A percentile compares a stretch with the other conserved stretches of the same genome.
Evolutionary conservation across 768 basidiomycete genomes (phyloP).

Genomic region (Auriscalpium orientale): DNA sequence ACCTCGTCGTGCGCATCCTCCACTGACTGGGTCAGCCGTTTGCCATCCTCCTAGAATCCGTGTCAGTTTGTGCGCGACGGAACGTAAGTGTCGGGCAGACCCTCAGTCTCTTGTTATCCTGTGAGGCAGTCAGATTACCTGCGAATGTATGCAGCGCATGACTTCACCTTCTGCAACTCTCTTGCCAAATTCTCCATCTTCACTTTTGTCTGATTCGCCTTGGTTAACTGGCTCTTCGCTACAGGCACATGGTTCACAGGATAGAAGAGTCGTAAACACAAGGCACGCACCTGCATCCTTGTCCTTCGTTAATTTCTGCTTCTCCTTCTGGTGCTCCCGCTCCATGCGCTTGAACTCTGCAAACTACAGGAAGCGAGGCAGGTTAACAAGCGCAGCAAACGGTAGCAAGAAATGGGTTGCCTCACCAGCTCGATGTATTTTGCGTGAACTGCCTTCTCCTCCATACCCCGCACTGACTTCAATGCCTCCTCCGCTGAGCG

Average conservation of each 20-base stretch:
- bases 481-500: conserved; percentile 77
- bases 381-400: neutral
- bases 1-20: conserved; percentile 86
- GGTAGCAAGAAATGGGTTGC: neutral
- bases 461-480: conserved; percentile 75
- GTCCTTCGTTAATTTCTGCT: conserved; percentile 85
- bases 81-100: conserved; percentile 33
- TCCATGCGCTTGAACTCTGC: conserved; percentile 83
- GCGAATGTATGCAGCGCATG: neutral
- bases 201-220: conserved; percentile 81
- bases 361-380: conserved; percentile 42
- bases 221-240: conserved; percentile 79
- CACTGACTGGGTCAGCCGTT: conserved; percentile 70
- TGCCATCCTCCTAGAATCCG: conserved; percentile 67
- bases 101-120: conserved; percentile 88
- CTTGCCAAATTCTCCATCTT: conserved; percentile 88
- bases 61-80: conserved; percentile 32
- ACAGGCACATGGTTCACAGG: conserved; percentile 13
- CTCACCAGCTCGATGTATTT: conserved; percentile 86
- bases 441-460: conserved; percentile 73
- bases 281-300: conserved; percentile 69
- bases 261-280: conserved; percentile 5
- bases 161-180: conserved; percentile 75
- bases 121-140: conserved; percentile 12
- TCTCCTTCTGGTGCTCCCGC: conserved; percentile 86